These are phyloP conservation scores for Sonneratia caseolaris DNA, from an alignment of 345 rosid species.

Conservation along the genomic window DNA sequence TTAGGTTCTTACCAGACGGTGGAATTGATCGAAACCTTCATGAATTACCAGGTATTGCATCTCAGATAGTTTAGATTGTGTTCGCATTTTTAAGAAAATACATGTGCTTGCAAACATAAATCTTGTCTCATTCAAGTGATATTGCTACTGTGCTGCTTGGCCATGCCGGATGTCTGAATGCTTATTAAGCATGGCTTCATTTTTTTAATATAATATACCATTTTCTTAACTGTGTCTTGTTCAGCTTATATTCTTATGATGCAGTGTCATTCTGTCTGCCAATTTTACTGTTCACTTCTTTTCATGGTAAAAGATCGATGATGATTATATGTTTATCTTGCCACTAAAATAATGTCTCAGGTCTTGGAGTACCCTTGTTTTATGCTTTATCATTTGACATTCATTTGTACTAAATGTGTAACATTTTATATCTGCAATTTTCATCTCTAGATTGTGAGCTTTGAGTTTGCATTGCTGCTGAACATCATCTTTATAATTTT, in stretches of 20 bases:
- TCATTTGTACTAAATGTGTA: neutral
- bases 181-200: neutral
- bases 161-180: neutral
- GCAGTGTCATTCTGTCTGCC: too few relatives aligned
- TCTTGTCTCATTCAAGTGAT: neutral
- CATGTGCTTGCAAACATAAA: neutral
- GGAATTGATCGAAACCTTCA: constrained; percentile 92
- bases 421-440: neutral
- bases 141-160: neutral
- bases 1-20: constrained; percentile 87
- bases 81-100: neutral
- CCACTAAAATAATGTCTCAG: neutral
- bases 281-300: too few relatives aligned
- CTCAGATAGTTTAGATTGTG: too few relatives aligned
- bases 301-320: too few relatives aligned
- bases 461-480: neutral
- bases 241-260: too few relatives aligned
- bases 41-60: constrained; percentile 88
- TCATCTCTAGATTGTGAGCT: neutral
- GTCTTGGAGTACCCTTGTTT: neutral
- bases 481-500: neutral
- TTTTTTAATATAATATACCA: too few relatives aligned
- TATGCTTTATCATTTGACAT: neutral
- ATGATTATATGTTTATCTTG: neutral
- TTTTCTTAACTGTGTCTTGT: too few relatives aligned